Evolutionary conservation across 331 rosid species (phyloP).

Genomic region (Malus hybrid): DNA sequence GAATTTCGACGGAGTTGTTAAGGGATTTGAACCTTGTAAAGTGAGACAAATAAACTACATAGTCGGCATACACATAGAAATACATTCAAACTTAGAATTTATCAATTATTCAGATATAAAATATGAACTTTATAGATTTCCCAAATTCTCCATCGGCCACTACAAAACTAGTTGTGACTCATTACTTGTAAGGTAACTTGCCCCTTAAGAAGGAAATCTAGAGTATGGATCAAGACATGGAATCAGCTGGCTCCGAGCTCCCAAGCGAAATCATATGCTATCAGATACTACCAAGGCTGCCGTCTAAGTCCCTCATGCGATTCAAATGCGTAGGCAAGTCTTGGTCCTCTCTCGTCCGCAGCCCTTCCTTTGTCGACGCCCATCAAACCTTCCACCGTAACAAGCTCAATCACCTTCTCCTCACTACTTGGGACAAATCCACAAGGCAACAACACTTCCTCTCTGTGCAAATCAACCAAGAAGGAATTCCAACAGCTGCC

Average conservation of each 20-base stretch:
- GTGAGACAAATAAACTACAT: too few relatives aligned
- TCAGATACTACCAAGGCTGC: conserved; percentile 9
- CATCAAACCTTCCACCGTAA: background rate
- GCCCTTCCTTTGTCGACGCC: background rate
- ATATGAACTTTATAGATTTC: background rate
- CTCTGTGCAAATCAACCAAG: background rate
- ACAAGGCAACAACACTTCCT: background rate
- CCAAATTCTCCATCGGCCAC: background rate
- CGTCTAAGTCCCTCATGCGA: background rate
- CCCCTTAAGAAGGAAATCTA: too few relatives aligned
- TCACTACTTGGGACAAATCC: background rate
- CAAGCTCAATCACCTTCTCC: background rate
- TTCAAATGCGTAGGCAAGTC: conserved; percentile 1
- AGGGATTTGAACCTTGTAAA: too few relatives aligned
- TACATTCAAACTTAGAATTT: too few relatives aligned
- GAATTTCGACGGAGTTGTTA: too few relatives aligned
- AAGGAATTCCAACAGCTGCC: background rate
- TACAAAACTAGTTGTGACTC: background rate
- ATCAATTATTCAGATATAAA: too few relatives aligned
- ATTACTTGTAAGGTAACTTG: background rate
- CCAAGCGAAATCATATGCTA: background rate
- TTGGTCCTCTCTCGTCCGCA: background rate
- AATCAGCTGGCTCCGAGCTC: background rate
- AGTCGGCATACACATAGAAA: too few relatives aligned
- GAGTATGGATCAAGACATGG: background rate